Evolutionary conservation across 495 filamentous ascomycete species (phyloP).

Genomic region (Haplographium delicatum): DNA sequence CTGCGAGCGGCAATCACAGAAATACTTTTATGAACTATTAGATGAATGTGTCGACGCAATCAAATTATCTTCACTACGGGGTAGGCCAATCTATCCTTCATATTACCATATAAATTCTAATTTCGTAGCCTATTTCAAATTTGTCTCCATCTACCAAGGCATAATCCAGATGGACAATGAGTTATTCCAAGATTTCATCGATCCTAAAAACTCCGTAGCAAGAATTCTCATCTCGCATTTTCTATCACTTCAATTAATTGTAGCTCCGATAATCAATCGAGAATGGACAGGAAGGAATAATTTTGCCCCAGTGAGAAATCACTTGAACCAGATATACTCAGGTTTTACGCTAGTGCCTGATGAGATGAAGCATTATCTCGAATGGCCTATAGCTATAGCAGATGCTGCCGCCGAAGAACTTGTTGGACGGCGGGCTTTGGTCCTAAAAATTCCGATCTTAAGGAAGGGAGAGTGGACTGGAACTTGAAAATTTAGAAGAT

Average conservation of each 20-base stretch:
- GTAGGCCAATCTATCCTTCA: not conserved
- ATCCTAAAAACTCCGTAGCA: constrained; percentile 4
- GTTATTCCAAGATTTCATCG: constrained; percentile 12
- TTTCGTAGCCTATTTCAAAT: constrained; percentile 20
- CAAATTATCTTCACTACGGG: constrained; percentile 5
- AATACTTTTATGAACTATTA: constrained; percentile 5
- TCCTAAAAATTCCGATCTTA: constrained; percentile 1
- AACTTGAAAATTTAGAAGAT: too few species aligned
- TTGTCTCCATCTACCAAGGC: constrained; percentile 8
- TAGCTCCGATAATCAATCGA: constrained; percentile 17
- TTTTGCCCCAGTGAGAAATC: not conserved
- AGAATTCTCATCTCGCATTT: constrained; percentile 20
- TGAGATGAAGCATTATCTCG: not conserved
- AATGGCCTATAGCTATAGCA: constrained; percentile 14
- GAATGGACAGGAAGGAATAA: constrained; percentile 7
- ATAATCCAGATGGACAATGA: not conserved
- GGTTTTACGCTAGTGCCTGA: not conserved
- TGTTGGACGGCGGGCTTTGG: not conserved
- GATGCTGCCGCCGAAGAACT: constrained; percentile 7
- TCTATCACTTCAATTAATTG: constrained; percentile 17
- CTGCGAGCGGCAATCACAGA: not conserved
- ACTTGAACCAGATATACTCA: constrained; percentile 8
- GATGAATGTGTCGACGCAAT: constrained; percentile 9
- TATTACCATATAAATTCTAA: not conserved
- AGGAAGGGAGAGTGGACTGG: constrained; percentile 4